Evolutionary conservation across 1,284 basidiomycete genomes (phyloP).

Genomic region (Omphalotus olearius): DNA sequence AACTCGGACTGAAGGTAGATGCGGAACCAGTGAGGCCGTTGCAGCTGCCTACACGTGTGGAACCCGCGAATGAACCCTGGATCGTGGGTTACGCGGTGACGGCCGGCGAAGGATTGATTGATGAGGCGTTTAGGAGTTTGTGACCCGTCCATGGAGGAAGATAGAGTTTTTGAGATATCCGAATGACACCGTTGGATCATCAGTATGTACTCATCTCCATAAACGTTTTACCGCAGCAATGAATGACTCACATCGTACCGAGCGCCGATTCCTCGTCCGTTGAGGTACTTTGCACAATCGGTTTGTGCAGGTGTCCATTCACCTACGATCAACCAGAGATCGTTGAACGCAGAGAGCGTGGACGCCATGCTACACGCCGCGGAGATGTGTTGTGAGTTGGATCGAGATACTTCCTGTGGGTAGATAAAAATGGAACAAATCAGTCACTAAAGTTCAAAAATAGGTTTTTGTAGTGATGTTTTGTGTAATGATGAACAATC

Average conservation of each 20-base stretch:
- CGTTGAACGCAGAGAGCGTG: conserved; percentile 43
- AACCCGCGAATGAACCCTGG: conserved; percentile 56
- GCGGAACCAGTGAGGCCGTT: conserved; percentile 66
- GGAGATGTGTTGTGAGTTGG: conserved; percentile 58
- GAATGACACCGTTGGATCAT: too few species aligned
- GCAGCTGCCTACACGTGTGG: conserved; percentile 70
- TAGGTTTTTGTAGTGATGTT: neutral
- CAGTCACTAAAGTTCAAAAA: neutral
- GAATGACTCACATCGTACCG: conserved; percentile 61
- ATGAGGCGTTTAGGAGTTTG: neutral
- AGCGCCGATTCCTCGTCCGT: conserved; percentile 65
- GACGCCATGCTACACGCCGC: conserved; percentile 53
- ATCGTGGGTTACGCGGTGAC: neutral
- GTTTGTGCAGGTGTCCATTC: conserved; percentile 84
- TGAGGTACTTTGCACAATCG: conserved; percentile 83
- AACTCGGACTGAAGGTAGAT: conserved; percentile 67
- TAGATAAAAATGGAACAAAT: too few species aligned
- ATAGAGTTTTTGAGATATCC: neutral
- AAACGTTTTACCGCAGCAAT: too few species aligned
- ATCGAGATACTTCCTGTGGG: conserved; percentile 46
- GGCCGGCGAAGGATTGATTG: neutral
- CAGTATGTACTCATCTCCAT: too few species aligned
- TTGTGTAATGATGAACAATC: neutral
- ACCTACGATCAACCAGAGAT: conserved; percentile 76
- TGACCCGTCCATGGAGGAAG: too few species aligned